These are phyloP conservation scores for Helotiales sp. DNA, from an alignment of 2,329 filamentous ascomycete genomes.

Conservation along the genomic window DNA sequence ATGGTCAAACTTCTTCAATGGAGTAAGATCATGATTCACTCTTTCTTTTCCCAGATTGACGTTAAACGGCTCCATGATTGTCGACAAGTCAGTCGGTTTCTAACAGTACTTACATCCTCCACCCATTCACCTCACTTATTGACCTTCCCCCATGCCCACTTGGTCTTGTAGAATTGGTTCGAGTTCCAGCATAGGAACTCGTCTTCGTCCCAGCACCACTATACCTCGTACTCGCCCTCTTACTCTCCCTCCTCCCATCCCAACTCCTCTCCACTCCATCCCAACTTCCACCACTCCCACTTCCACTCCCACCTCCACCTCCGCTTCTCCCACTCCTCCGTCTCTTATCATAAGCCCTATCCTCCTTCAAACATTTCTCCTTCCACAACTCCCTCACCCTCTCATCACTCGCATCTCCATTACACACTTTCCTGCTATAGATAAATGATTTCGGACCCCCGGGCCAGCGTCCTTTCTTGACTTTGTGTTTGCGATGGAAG, in stretches of 20 bases:
- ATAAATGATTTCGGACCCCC: slow-evolving; percentile 62
- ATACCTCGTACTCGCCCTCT: not conserved
- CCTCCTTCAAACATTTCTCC: slow-evolving; percentile 12
- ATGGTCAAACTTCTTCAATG: not conserved
- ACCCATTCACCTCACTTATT: slow-evolving; percentile 7
- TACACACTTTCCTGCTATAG: slow-evolving; percentile 71
- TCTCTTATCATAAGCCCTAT: not conserved
- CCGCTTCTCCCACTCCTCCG: not conserved
- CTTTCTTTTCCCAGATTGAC: not conserved
- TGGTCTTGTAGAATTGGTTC: too few species aligned
- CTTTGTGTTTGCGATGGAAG: slow-evolving; percentile 66
- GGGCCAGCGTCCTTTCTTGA: slow-evolving; percentile 52
- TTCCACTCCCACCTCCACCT: not conserved
- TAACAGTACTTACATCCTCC: not conserved
- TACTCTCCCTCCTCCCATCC: slow-evolving; percentile 1
- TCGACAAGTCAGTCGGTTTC: not conserved
- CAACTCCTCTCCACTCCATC: not conserved
- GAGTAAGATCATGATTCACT: not conserved
- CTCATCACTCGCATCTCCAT: slow-evolving; percentile 47
- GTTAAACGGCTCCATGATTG: not conserved
- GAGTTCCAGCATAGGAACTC: not conserved
- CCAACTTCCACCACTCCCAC: not conserved
- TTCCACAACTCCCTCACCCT: slow-evolving; percentile 23
- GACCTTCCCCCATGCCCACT: not conserved
- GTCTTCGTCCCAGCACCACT: not conserved